These are phyloP conservation scores for Sugiyamaella americana DNA, from an alignment of 805 yeast genomes.

Conservation along the genomic window DNA sequence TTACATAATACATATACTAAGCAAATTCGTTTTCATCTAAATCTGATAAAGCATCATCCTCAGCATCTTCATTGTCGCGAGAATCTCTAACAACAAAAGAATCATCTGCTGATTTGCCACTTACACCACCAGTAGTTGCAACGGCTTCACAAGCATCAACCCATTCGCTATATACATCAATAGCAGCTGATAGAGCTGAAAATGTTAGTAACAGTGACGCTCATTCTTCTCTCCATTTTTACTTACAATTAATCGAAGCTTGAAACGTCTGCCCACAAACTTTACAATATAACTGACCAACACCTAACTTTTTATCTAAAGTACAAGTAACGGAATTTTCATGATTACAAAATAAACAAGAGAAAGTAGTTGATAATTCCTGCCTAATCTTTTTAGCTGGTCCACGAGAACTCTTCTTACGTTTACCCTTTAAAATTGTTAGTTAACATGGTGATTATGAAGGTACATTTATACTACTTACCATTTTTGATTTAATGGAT, in stretches of 20 bases:
- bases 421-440: too few relatives aligned
- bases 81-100: conserved; percentile 12
- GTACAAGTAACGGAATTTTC: conserved; percentile 86
- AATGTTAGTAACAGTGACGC: neutral
- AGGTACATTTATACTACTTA: too few relatives aligned
- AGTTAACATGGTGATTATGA: too few relatives aligned
- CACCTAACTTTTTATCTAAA: conserved; percentile 75
- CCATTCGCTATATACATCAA: conserved; percentile 96
- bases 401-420: conserved; percentile 77
- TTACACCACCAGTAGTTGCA: conserved; percentile 50
- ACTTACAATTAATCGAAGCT: conserved; percentile 59
- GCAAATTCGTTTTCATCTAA: conserved; percentile 17
- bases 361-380: conserved; percentile 72
- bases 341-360: conserved; percentile 93
- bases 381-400: conserved; percentile 76
- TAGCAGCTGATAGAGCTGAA: conserved; percentile 62
- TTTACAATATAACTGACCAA: conserved; percentile 83
- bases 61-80: conserved; percentile 23
- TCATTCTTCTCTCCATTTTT: conserved; percentile 27
- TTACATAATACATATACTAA: neutral
- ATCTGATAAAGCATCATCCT: conserved; percentile 24
- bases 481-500: too few relatives aligned
- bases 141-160: conserved; percentile 92
- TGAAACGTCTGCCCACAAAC: conserved; percentile 93
- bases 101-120: conserved; percentile 23